Percentiles rank a stretch among this genome's conserved stretches.
These are phyloP conservation scores for Fusarium pseudonygamai DNA, from an alignment of 2,329 filamentous ascomycete genomes.

Conservation along the genomic window DNA sequence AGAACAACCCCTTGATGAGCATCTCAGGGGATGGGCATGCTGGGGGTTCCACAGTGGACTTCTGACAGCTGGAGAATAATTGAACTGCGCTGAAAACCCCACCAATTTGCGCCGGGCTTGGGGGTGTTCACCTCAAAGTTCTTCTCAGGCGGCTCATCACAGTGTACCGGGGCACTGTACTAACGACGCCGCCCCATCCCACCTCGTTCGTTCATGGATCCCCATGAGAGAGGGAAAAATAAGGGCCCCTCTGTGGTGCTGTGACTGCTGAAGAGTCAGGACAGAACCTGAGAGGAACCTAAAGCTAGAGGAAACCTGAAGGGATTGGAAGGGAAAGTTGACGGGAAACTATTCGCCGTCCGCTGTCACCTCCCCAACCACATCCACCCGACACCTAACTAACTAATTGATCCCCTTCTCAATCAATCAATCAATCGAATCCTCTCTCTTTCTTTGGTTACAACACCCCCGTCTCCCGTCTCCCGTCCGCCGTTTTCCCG, in stretches of 20 bases:
- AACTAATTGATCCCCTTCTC: slow-evolving; percentile 32
- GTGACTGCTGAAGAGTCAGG: background rate
- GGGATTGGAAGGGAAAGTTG: slow-evolving; percentile 19
- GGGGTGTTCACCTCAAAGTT: background rate
- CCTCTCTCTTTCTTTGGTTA: slow-evolving; percentile 2
- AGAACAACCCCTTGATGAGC: background rate
- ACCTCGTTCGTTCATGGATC: slow-evolving; percentile 7
- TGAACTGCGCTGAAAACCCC: slow-evolving; percentile 29
- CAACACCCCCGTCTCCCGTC: slow-evolving; percentile 36
- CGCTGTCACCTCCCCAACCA: slow-evolving; percentile 43
- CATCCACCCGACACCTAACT: slow-evolving; percentile 31
- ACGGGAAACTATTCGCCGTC: slow-evolving; percentile 27
- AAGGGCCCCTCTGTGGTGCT: slow-evolving; percentile 30
- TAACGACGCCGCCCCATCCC: slow-evolving; percentile 8
- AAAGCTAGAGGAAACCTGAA: slow-evolving; percentile 11
- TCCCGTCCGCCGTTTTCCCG: slow-evolving; percentile 40
- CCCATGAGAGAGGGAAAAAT: slow-evolving; percentile 24
- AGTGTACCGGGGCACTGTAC: slow-evolving; percentile 18
- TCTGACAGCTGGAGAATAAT: slow-evolving; percentile 20
- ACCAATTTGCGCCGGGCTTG: slow-evolving; percentile 27
- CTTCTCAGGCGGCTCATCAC: slow-evolving; percentile 19
- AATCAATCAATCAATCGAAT: background rate
- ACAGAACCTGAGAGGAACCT: background rate
- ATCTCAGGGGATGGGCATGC: slow-evolving; percentile 32
- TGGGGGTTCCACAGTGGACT: slow-evolving; percentile 28